Percentiles rank a stretch among this genome's conserved stretches.
phyloP scores from a whole-genome alignment of 352 stramenopile species.

The Sclerospora graminicola region DNA sequence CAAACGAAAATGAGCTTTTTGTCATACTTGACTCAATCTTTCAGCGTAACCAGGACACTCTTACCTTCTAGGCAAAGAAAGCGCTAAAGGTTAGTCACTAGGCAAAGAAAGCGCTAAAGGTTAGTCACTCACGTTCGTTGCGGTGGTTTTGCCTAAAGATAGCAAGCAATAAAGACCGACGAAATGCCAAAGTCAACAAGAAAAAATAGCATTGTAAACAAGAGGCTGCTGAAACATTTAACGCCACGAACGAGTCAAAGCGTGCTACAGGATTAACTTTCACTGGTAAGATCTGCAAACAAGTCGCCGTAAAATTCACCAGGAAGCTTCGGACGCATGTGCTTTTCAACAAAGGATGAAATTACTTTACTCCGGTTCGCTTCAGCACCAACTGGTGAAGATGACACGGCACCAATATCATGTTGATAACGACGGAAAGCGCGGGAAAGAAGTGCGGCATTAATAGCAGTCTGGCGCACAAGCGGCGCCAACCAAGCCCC shows the following conservation, averaged over 20 bases:
- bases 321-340: conserved; percentile 75
- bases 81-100: no score
- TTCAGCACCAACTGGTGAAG: conserved; percentile 51
- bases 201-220: conserved; percentile 1
- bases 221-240: no score
- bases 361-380: conserved; percentile 68
- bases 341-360: conserved; percentile 55
- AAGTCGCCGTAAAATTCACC: conserved; percentile 81
- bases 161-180: not conserved
- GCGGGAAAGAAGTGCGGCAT: conserved; percentile 58
- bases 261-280: conserved; percentile 3
- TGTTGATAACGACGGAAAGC: conserved; percentile 71
- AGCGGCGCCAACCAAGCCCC: conserved; percentile 70
- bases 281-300: conserved; percentile 46
- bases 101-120: not conserved
- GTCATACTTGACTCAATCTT: conserved; percentile 5
- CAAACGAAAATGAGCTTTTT: conserved; percentile 14
- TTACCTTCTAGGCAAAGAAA: not conserved
- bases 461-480: conserved; percentile 77
- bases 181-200: conserved; percentile 2
- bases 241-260: no score
- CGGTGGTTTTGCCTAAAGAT: conserved; percentile 14
- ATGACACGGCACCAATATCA: conserved; percentile 51
- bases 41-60: no score
- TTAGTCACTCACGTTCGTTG: not conserved